A percentile compares a stretch with the other conserved stretches of the same genome.
These are phyloP conservation scores for Pseudophaeomoniella oleicola DNA, from an alignment of 2,329 filamentous ascomycete genomes.

Conservation along the genomic window DNA sequence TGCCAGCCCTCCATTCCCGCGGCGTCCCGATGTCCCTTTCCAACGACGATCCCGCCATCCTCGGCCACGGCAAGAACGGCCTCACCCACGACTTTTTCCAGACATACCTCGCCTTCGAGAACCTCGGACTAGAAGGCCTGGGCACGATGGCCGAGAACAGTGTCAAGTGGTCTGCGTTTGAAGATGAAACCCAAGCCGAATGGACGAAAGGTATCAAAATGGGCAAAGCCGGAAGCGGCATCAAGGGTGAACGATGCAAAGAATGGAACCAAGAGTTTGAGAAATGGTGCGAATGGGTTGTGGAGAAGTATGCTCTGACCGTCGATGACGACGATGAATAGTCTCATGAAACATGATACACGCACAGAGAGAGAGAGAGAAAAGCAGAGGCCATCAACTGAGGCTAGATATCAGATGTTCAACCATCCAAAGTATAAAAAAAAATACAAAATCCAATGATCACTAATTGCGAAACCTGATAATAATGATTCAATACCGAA, in stretches of 20 bases:
- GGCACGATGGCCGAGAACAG: slow-evolving; percentile 86
- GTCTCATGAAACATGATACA: too few relatives aligned
- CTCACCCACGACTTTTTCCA: slow-evolving; percentile 94
- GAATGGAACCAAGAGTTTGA: slow-evolving; percentile 78
- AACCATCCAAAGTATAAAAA: too few relatives aligned
- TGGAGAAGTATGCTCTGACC: slow-evolving; percentile 54
- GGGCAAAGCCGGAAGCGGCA: slow-evolving; percentile 54
- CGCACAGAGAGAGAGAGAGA: slow-evolving; percentile 1
- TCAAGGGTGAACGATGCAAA: slow-evolving; percentile 58
- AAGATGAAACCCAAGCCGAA: slow-evolving; percentile 56
- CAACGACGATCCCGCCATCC: slow-evolving; percentile 82
- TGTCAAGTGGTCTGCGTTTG: slow-evolving; percentile 76
- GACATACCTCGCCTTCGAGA: slow-evolving; percentile 79
- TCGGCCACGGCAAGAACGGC: slow-evolving; percentile 68
- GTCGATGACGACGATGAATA: slow-evolving; percentile 26
- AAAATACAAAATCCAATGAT: too few relatives aligned
- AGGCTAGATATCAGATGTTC: slow-evolving; percentile 9
- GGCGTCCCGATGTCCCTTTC: slow-evolving; percentile 73
- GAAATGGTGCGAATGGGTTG: slow-evolving; percentile 79
- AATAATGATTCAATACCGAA: too few relatives aligned
- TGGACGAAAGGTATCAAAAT: slow-evolving; percentile 62
- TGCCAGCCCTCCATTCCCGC: slow-evolving; percentile 70
- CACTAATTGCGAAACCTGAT: too few relatives aligned
- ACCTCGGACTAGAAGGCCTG: slow-evolving; percentile 73
- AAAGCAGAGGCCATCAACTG: slow-evolving; percentile 4